Base-by-base conservation (phyloP, 345 rosid species). In the Iberis pinnata region DNA sequence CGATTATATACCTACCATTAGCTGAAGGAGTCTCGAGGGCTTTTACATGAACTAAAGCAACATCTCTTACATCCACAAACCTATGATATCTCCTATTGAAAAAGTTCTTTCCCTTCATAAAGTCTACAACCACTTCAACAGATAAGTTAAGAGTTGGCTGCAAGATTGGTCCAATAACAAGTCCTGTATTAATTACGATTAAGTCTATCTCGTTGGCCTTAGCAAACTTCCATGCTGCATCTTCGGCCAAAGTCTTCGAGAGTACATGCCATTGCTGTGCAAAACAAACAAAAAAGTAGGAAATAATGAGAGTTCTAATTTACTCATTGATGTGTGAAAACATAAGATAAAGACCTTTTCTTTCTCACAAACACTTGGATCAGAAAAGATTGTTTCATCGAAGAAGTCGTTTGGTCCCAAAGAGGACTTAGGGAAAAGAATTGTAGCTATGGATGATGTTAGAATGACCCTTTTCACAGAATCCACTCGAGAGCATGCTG, bases 181-280 rank as follows among this genome's bases (percentile, higher is more conserved):
- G 2, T 33, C 65, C 33, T 29, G 33, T 5, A 29, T 29, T 29
- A 2, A 29, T 29, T 5, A 29, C 33, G 10, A 29, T 10, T 65
- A 75, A n/a, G 43, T 75, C 69, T 22, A 75, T 64, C 2, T 64
- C 42, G 25, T 71, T 67, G 45, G 64, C 68, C 27, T 64, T 15
- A n/a, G 69, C 20, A 37, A 59, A 71, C 43, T 60, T 42, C 68
- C 70, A 71, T 20, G 73, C 76, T 41, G 76, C 73, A 14, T 70
- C 52, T 56, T 75, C 76, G 0, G 76, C 75, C 20, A 61, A 43
- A 1, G 58, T 68, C 60, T 75, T 75, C 10, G 70, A 53, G 14
- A 74, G 50, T 16, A 12, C 0, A 36, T 74, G 70, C 68, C 73
- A 74, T 5, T 25, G 53, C 71, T 67, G 70, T n/a, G 26, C 13